A percentile compares a stretch with the other conserved stretches of the same genome.
Conservation (phyloP, 768 basidiomycete genomes). For the Sporobolomyces pararoseus region DNA sequence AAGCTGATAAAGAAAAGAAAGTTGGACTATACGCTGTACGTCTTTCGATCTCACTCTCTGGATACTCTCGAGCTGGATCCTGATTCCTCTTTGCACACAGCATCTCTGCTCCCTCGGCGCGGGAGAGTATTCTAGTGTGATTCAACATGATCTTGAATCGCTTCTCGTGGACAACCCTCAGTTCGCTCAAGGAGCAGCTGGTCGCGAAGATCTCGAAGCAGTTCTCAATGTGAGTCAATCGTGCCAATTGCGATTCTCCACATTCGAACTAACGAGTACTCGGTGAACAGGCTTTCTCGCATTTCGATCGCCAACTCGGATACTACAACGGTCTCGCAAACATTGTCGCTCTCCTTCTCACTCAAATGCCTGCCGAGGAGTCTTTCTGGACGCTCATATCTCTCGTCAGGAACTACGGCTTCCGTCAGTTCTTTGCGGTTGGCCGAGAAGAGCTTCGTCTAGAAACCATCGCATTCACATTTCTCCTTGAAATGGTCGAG, state of each 20-base stretch:
- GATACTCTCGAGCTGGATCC: neutral
- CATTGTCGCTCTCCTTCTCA: conserved; percentile 24
- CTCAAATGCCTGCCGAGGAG: conserved; percentile 20
- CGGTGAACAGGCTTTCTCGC: conserved; percentile 26
- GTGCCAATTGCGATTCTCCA: neutral
- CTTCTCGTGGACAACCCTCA: conserved; percentile 22
- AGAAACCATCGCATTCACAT: conserved; percentile 21
- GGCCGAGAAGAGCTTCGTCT: conserved; percentile 13
- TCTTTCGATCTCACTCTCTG: neutral
- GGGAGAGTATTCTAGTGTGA: neutral
- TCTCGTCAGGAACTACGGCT: conserved; percentile 24
- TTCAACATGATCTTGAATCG: conserved; percentile 22
- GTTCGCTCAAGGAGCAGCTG: conserved; percentile 12
- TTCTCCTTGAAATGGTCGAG: conserved; percentile 26
- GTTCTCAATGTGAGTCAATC: conserved; percentile 24
- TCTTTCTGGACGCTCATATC: conserved; percentile 28
- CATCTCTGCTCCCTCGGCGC: conserved; percentile 1
- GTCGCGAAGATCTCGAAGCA: conserved; percentile 16
- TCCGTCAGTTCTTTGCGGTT: conserved; percentile 23
- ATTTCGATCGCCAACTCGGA: conserved; percentile 9
- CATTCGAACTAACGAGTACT: neutral
- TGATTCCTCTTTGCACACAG: neutral
- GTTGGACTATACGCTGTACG: conserved; percentile 14
- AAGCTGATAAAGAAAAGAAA: neutral
- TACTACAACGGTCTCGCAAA: conserved; percentile 22